Base-by-base conservation (phyloP, 768 basidiomycete species). In the Clavaria fumosa region DNA sequence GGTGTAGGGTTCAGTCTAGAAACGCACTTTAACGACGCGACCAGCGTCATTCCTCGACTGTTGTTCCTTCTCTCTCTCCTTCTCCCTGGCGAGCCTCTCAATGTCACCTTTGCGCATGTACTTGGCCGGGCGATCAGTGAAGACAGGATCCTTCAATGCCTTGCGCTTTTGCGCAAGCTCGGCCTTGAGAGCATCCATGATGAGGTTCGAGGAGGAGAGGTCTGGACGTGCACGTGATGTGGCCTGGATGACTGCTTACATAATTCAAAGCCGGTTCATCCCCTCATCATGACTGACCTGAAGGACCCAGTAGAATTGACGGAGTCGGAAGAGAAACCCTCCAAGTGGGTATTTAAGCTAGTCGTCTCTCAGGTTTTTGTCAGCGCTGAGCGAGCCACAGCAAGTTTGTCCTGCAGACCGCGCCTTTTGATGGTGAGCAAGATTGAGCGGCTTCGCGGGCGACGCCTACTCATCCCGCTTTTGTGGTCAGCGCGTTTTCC, bases 41-140 rank as follows among this genome's bases (percentile, higher is more conserved):
- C 39, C 49, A 48, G 44, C 52, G 47, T 23, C 43, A 47, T 42
- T 51, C 51, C 32, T 57, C 51, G 39, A 55, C 57, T 49, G 58
- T 54, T n/a, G 45, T 53, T 30, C 60, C 31, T 57, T 60, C 35
- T 45, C 51, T 46, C 62, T 64, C 42, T 65, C 58, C 45, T 68
- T 67, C 44, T 69, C 67, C 44, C 63, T 69, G 27, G n/a, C n/a
- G n/a, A 84, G 52, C 15, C 70, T 71, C 46, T 96, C 90, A 10
- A 95, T 57, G n/a, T 97, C 93, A 12, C 83, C 85, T 45, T 81
- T 70, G 27, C 83, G 75, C 72, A 95, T 72, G 56, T 97, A 97
- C 60, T 96, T 95, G 15, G 64, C 70, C 0, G 79, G 71, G 4
- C 77, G 62, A n/a, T 52, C 48, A 28, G 45, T 15, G 14, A 47